Conservation (phyloP, 768 basidiomycete species). For the Rhizopogon rudus region DNA sequence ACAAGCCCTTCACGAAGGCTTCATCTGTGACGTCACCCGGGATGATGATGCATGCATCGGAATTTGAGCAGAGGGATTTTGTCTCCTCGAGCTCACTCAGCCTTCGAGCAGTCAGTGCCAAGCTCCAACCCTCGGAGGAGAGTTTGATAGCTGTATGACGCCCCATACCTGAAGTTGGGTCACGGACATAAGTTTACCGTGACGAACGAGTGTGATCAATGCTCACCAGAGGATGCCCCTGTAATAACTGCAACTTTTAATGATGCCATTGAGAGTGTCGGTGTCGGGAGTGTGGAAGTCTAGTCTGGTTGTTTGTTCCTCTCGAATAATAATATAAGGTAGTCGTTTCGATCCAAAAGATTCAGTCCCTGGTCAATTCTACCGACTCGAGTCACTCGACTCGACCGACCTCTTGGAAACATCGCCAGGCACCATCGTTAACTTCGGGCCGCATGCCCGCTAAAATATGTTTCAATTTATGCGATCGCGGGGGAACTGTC, state of each 20-base stretch:
- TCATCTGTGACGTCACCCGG: conserved; percentile 66
- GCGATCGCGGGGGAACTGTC: too few relatives aligned
- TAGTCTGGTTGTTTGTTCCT: too few relatives aligned
- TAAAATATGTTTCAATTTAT: too few relatives aligned
- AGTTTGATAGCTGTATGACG: conserved; percentile 63
- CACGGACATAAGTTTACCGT: neutral
- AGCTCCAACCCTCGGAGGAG: conserved; percentile 61
- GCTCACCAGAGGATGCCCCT: conserved; percentile 71
- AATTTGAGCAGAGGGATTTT: conserved; percentile 33
- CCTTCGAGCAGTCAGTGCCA: conserved; percentile 63
- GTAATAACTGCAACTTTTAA: conserved; percentile 78
- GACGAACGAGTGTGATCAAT: neutral
- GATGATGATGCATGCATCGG: conserved; percentile 36
- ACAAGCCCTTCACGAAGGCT: conserved; percentile 55
- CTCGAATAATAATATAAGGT: too few relatives aligned
- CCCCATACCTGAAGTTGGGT: conserved; percentile 48
- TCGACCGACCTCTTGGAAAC: too few relatives aligned
- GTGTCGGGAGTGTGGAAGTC: too few relatives aligned
- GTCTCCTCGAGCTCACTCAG: conserved; percentile 56
- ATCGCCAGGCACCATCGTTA: too few relatives aligned
- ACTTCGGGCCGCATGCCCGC: too few relatives aligned
- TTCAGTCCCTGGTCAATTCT: too few relatives aligned
- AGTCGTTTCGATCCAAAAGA: too few relatives aligned
- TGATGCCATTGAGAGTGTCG: conserved; percentile 31
- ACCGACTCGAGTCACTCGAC: too few relatives aligned